Conservation (phyloP, 495 filamentous ascomycete species). For the Neurospora sp. region DNA sequence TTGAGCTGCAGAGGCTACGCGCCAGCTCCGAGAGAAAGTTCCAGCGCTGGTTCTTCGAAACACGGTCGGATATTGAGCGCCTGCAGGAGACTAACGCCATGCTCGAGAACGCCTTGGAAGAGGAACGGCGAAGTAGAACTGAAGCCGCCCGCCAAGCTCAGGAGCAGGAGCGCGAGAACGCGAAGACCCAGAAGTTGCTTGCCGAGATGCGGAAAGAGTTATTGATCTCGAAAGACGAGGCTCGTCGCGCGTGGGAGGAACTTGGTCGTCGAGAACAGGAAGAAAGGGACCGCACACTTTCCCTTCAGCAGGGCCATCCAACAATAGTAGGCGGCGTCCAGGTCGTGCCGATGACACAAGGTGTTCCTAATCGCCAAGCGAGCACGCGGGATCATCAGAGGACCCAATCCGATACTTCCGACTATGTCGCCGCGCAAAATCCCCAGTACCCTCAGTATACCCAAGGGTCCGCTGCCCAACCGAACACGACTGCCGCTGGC, state of each 20-base stretch:
- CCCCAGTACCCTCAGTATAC: conserved; percentile 26
- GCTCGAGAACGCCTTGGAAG: conserved; percentile 58
- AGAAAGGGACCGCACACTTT: conserved; percentile 81
- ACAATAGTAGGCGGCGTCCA: conserved; percentile 88
- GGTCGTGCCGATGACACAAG: conserved; percentile 89
- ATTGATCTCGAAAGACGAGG: conserved; percentile 91
- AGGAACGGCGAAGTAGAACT: conserved; percentile 58
- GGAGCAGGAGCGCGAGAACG: conserved; percentile 54
- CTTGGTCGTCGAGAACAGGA: conserved; percentile 89
- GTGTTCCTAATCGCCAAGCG: conserved; percentile 55
- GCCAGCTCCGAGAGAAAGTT: conserved; percentile 96
- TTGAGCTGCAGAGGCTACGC: conserved; percentile 90
- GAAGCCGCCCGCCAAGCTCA: conserved; percentile 55
- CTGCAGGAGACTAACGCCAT: conserved; percentile 75
- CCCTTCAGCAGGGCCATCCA: conserved; percentile 76
- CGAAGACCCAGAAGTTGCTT: conserved; percentile 62
- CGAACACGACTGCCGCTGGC: conserved; percentile 16
- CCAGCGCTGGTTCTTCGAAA: conserved; percentile 98
- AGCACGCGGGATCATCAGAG: conserved; percentile 33
- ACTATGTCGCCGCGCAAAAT: conserved; percentile 28
- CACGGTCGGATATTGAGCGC: conserved; percentile 76
- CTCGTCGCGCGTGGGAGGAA: conserved; percentile 93
- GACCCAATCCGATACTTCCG: conserved; percentile 28
- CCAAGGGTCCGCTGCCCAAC: conserved; percentile 30
- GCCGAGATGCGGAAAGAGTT: conserved; percentile 83